Base-by-base conservation (phyloP, 257 asterid species). In the Solanum ossicruentum region DNA sequence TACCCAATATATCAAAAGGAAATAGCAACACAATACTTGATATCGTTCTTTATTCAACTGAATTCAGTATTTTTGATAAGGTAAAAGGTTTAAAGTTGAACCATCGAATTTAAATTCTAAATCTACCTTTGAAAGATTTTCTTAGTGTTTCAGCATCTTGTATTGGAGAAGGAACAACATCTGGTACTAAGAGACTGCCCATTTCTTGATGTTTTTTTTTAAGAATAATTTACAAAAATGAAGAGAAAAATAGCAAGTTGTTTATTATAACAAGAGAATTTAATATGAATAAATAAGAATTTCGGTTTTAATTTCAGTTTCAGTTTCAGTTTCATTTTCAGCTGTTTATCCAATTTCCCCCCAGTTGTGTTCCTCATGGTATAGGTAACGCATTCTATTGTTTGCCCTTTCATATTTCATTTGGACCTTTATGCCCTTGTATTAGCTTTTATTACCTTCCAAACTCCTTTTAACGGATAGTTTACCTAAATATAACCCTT, bases 111-210 rank as follows among this genome's bases (percentile, higher is more conserved):
- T 69, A 39, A 39, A 69, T 69, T 69, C 5, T 69, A 20, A 69
- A 69, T 69, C 4, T 51, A 4, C 12, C 97, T 58, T 87, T 84
- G 86, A 91, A 92, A 61, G 98, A 91, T 13, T 86, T 89, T 45
- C 80, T 84, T 87, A 95, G 93, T 7, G 58, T 86, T 87, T 90
- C 91, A 77, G 93, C 93, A 85, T 95, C 98, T 61, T 89, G 72
- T 60, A 86, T 86, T 58, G 98, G 98, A 85, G 97, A 87, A n/a
- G 96, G 97, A 89, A 91, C 90, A 36, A 43, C 75, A 15, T 88
- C 89, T 20, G 98, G 95, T 26, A 93, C 23, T 77, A 87, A 84
- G 3, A 95, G 61, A 5, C 96, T 91, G 26, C 93, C 90, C 98
- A 94, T 94, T 84, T 65, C 78, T 47, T 32, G 13, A 20, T 11